phyloP scores from a whole-genome alignment of 192 early-diverging fungal species.

The Backusella liffmaniae region DNA sequence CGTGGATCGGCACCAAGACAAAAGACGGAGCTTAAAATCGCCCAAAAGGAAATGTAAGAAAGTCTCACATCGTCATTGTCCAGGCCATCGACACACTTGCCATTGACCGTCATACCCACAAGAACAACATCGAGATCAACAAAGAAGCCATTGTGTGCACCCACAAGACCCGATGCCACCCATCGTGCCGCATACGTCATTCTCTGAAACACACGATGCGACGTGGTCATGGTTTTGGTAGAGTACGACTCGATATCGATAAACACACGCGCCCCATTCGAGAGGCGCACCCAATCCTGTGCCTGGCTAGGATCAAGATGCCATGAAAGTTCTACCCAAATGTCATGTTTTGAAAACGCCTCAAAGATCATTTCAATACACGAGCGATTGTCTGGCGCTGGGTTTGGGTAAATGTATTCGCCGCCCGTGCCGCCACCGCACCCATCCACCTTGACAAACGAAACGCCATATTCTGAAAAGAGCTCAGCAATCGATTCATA shows the following conservation, averaged over 20 bases:
- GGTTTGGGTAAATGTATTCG: constrained; percentile 20
- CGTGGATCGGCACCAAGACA: constrained; percentile 33
- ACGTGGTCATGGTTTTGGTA: constrained; percentile 22
- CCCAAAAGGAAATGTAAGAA: constrained; percentile 33
- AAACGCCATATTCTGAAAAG: constrained; percentile 31
- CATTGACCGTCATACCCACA: constrained; percentile 31
- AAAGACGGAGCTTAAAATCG: constrained; percentile 30
- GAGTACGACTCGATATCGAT: constrained; percentile 37
- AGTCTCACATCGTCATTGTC: constrained; percentile 24
- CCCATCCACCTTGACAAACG: constrained; percentile 30
- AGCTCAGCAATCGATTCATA: constrained; percentile 33
- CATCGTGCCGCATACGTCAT: constrained; percentile 20
- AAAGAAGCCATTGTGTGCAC: constrained; percentile 23
- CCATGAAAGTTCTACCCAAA: constrained; percentile 35
- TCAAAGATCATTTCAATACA: constrained; percentile 18
- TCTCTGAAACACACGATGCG: constrained; percentile 25
- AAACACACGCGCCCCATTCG: constrained; percentile 28
- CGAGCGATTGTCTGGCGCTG: constrained; percentile 26
- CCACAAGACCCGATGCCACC: constrained; percentile 18
- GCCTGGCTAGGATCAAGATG: constrained; percentile 23
- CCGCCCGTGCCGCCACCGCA: constrained; percentile 33
- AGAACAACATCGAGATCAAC: constrained; percentile 27
- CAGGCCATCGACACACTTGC: constrained; percentile 28
- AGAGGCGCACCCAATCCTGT: constrained; percentile 12
- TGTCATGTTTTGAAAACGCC: constrained; percentile 20